Conservation (phyloP, 2,329 filamentous ascomycete genomes). For the Tolypocladium ovalisporum region DNA sequence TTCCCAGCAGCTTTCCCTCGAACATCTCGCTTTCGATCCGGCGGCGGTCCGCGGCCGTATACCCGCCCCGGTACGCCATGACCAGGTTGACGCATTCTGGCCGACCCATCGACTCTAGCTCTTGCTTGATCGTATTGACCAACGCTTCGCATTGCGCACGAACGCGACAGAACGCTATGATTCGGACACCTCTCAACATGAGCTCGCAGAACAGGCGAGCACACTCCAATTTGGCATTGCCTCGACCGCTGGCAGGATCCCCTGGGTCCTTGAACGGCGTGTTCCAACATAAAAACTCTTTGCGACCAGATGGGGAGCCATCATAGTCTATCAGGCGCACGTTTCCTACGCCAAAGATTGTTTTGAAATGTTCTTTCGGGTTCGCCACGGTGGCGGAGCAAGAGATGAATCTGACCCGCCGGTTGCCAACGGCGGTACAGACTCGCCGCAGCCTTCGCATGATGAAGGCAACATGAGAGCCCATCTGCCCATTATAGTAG, state of each 20-base stretch:
- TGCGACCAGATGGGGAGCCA: slow-evolving; percentile 78
- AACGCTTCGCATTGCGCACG: slow-evolving; percentile 82
- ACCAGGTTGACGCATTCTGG: slow-evolving; percentile 67
- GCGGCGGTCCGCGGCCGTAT: slow-evolving; percentile 81
- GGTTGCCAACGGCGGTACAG: slow-evolving; percentile 83
- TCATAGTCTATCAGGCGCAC: slow-evolving; percentile 81
- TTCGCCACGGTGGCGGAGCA: slow-evolving; percentile 96
- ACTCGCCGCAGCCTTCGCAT: slow-evolving; percentile 83
- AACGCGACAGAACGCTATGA: slow-evolving; percentile 87
- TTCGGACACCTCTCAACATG: slow-evolving; percentile 75
- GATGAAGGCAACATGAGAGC: slow-evolving; percentile 86
- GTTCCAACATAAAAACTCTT: slow-evolving; percentile 97
- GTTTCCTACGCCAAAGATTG: slow-evolving; percentile 80
- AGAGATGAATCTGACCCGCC: slow-evolving; percentile 77
- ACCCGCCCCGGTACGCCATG: slow-evolving; percentile 93
- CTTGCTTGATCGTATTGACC: slow-evolving; percentile 66
- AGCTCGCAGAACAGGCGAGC: slow-evolving; percentile 84
- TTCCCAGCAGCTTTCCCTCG: slow-evolving; percentile 82
- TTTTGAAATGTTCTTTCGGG: slow-evolving; percentile 80
- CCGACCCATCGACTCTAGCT: slow-evolving; percentile 63
- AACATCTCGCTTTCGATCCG: slow-evolving; percentile 95
- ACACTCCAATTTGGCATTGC: slow-evolving; percentile 74
- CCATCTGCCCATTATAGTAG: slow-evolving; percentile 92
- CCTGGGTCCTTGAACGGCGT: slow-evolving; percentile 85
- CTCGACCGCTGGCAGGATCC: slow-evolving; percentile 78